Conservation (phyloP, 2,329 filamentous ascomycete species). For the Camillea tinctor region DNA sequence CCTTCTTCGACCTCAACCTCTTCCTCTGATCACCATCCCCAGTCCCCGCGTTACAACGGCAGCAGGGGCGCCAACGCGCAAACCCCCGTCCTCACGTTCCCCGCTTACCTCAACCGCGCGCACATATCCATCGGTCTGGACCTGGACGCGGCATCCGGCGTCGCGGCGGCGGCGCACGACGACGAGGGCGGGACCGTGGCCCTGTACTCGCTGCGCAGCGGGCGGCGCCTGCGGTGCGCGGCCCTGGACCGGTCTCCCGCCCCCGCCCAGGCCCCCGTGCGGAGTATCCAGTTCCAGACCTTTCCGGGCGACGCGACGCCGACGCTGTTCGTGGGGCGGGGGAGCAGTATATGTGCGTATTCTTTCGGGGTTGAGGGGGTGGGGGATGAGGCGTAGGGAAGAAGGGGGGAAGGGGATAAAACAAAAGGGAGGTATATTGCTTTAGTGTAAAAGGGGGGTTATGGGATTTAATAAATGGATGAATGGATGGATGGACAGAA, state of each 20-base stretch:
- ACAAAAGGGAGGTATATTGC: too few species aligned
- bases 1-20: too few species aligned
- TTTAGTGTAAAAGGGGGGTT: background rate
- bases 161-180: slow-evolving; percentile 52
- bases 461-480: background rate
- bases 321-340: slow-evolving; percentile 48
- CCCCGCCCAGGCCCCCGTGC: slow-evolving; percentile 33
- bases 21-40: too few species aligned
- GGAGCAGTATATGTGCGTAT: slow-evolving; percentile 40
- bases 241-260: slow-evolving; percentile 16
- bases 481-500: too few species aligned
- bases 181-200: slow-evolving; percentile 47
- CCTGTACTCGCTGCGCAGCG: slow-evolving; percentile 50
- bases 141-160: slow-evolving; percentile 41
- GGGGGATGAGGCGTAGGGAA: slow-evolving; percentile 37
- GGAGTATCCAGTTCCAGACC: slow-evolving; percentile 44
- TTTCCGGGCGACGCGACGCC: slow-evolving; percentile 44
- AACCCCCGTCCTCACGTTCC: slow-evolving; percentile 47
- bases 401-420: background rate
- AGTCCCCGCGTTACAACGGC: too few species aligned
- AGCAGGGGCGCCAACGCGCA: slow-evolving; percentile 24
- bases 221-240: slow-evolving; percentile 35
- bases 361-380: slow-evolving; percentile 38
- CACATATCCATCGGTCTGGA: slow-evolving; percentile 52
- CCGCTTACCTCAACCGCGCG: slow-evolving; percentile 49